These are phyloP conservation scores for Brassica rapa DNA, from an alignment of 345 rosid genomes.

Conservation along the genomic window DNA sequence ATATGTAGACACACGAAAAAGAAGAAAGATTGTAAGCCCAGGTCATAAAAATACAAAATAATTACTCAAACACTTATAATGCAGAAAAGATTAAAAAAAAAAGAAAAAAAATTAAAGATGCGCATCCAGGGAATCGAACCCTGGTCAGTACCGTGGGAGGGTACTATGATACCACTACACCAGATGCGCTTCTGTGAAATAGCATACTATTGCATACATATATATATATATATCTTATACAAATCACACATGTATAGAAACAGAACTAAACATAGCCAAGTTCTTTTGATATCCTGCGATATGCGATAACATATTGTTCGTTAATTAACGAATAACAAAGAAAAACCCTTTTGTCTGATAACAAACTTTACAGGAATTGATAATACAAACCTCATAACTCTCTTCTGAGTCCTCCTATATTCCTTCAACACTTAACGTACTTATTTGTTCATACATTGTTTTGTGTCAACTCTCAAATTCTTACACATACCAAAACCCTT, in stretches of 20 bases:
- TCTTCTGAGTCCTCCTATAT: constrained; percentile 5
- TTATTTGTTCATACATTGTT: constrained; percentile 2
- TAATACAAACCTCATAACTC: constrained; percentile 23
- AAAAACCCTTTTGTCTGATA: constrained; percentile 17
- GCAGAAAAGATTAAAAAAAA: not conserved
- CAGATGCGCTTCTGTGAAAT: constrained; percentile 61
- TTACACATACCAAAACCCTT: not conserved
- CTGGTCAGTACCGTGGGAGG: constrained; percentile 98
- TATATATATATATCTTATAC: not conserved
- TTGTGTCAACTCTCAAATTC: constrained; percentile 21
- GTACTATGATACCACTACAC: constrained; percentile 99
- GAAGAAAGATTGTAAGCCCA: not conserved
- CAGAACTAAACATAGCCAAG: not conserved
- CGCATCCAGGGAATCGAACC: constrained; percentile 99
- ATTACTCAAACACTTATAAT: not conserved
- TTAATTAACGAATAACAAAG: not conserved
- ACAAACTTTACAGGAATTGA: constrained; percentile 28
- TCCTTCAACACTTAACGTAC: constrained; percentile 2
- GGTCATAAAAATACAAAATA: not conserved
- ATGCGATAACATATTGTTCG: not conserved
- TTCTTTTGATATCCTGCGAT: not conserved
- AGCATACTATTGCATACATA: too few species aligned
- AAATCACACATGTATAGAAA: not conserved
- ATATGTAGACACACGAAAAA: not conserved
- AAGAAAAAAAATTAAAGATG: constrained; percentile 6